These are phyloP conservation scores for Xylaria multiplex DNA, from an alignment of 2,329 filamentous ascomycete genomes.

Conservation along the genomic window DNA sequence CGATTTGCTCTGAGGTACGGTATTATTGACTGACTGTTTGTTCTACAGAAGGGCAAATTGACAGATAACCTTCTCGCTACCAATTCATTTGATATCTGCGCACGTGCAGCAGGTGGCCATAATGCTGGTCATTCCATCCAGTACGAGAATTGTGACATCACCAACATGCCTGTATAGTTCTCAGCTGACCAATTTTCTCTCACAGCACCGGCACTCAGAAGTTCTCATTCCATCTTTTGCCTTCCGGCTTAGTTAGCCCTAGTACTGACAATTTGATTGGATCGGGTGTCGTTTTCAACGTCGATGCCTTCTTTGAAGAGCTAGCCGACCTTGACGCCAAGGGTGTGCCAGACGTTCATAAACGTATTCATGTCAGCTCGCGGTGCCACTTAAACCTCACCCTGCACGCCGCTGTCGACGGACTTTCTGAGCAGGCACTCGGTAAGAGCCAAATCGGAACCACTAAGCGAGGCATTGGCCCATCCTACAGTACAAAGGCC, in stretches of 20 bases:
- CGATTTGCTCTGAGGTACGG: conserved; percentile 16
- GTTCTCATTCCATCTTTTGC: conserved; percentile 62
- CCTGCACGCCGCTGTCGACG: conserved; percentile 72
- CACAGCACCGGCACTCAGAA: conserved; percentile 22
- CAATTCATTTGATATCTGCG: conserved; percentile 33
- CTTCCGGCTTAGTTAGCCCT: conserved; percentile 77
- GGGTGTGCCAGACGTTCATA: conserved; percentile 63
- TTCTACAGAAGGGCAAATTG: conserved; percentile 35
- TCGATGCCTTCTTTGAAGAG: conserved; percentile 73
- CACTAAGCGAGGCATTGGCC: conserved; percentile 39
- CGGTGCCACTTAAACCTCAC: conserved; percentile 71
- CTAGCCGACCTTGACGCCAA: conserved; percentile 68
- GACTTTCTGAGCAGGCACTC: conserved; percentile 68
- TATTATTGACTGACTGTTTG: conserved; percentile 27
- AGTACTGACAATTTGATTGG: conserved; percentile 78
- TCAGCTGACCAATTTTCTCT: conserved; percentile 18
- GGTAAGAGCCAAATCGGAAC: conserved; percentile 44
- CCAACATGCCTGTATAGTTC: not conserved
- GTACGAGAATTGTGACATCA: conserved; percentile 25
- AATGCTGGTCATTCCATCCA: conserved; percentile 37
- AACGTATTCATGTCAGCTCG: conserved; percentile 70
- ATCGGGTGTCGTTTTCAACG: conserved; percentile 63
- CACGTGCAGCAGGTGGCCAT: conserved; percentile 35
- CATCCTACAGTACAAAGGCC: conserved; percentile 63
- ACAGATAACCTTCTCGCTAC: conserved; percentile 33